Evolutionary conservation across 2,329 filamentous ascomycete genomes (phyloP), one percentile per base, ranked within the genome.

Genomic region (Fusarium luffae): DNA sequence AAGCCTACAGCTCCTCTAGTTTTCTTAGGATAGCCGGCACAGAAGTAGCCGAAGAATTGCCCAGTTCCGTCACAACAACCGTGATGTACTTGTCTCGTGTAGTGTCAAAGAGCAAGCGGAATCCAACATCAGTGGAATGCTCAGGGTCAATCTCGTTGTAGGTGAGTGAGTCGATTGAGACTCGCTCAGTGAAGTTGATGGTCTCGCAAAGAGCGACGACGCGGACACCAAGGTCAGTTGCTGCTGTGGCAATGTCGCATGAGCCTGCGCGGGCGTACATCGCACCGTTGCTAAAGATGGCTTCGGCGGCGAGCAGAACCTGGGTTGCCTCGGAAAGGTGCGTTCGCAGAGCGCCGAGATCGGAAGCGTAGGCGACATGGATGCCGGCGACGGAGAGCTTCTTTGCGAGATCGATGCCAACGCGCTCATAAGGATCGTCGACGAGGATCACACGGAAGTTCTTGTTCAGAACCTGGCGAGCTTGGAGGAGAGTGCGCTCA

Each of bases 221-320:
- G 2, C 93, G 92, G 40, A 94, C 88, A 61, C 91, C 90, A 21
- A 89, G 85, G 59, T 92, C 89, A 54, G 90, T 89, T 8, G 94
- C 95, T 43, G 92, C 89, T 84, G 96, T 92, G 19, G 95, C 94
- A 12, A 98, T 87, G 63, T 96, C 88, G 25, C 93, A 93, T 5
- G 94, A 97, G 65, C 96, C 96, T 12, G 93, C 89, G 21, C 94
- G 89, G 7, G 92, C 95, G 80, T 97, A 97, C 73, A 99, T 86
- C 34, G 93, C 88, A 10, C 96, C 96, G 79, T 98, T 98, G 72
- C 93, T 94, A 82, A 97, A 96, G 89, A 99, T 96, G 41, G 93
- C 93, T 78, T 98, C 94, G 7, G 94, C 94, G 14, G 94, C 94
- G 2, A 98, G 93, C 5, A 99, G 85, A 54, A 98, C 88, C 12